Evolutionary conservation across 805 yeast species (phyloP).

Genomic region (Candida caryicola): DNA sequence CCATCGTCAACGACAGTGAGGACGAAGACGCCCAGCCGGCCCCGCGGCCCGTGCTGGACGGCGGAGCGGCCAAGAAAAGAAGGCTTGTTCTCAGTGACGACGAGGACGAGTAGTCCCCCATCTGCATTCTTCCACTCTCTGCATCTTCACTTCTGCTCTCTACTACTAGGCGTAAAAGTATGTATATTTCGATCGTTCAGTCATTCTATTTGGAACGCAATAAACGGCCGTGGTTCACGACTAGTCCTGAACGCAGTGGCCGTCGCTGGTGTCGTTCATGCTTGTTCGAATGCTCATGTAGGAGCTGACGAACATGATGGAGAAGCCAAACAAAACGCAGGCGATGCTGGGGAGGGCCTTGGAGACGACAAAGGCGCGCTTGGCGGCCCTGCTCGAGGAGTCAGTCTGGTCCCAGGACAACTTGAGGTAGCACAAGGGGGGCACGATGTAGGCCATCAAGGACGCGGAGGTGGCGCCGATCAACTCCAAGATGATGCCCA

Average conservation of each 20-base stretch:
- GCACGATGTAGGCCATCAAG: constrained; percentile 85
- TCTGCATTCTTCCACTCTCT: too few relatives aligned
- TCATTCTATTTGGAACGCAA: background rate
- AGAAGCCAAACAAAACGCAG: constrained; percentile 68
- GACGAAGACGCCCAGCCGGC: too few relatives aligned
- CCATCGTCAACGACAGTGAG: background rate
- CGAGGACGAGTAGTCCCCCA: constrained; percentile 14
- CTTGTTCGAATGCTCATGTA: constrained; percentile 61
- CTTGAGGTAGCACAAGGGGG: constrained; percentile 78
- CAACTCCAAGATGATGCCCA: constrained; percentile 84
- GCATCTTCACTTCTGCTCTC: too few relatives aligned
- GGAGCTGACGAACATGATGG: constrained; percentile 80
- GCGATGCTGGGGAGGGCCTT: constrained; percentile 56
- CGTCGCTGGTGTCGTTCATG: constrained; percentile 34
- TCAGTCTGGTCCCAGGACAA: constrained; percentile 49
- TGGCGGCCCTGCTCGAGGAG: constrained; percentile 26
- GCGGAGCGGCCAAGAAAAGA: constrained; percentile 15
- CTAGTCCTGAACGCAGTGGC: constrained; percentile 48
- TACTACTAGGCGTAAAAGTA: too few relatives aligned
- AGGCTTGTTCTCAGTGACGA: constrained; percentile 23
- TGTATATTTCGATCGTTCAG: too few relatives aligned
- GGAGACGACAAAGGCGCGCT: constrained; percentile 23
- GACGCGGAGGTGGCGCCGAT: constrained; percentile 95
- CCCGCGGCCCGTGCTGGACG: too few relatives aligned
- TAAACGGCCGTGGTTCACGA: background rate